Evolutionary conservation across 176 grass and related monocot species (phyloP), one percentile per base, ranked within the genome.

Genomic region (Eleusine coracana): DNA sequence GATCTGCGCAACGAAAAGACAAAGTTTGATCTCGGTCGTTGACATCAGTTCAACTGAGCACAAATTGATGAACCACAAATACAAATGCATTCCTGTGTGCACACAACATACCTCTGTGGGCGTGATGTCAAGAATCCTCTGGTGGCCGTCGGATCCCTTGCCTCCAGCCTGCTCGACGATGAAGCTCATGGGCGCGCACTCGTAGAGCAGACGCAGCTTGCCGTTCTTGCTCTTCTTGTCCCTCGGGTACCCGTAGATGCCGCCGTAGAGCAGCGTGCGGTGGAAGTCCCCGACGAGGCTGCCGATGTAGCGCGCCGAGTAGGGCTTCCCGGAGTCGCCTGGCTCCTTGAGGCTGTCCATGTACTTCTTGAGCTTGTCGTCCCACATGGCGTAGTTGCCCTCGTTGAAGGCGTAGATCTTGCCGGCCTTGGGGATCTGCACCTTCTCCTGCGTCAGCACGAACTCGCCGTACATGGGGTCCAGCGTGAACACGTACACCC

Each of bases 291-390:
- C 96, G 50, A 99, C 96, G 80, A 99, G 89, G 92, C 96, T 99
- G 48, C 96, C 96, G 73, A 99, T 99, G 85, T 99, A 99, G 18
- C 96, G 87, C 29, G 96, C 96, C 1, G 96, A 99, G 96, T 99
- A 99, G 1, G 96, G 93, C 85, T 99, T 99, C 34, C 96, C 96
- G 12, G 77, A 90, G 28, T 90, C 25, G 17, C 91, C 89, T 18
- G 96, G 93, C 29, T 99, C 96, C 92, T 99, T 99, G 91, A 99
- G 96, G 80, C 89, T 92, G 87, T 99, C 93, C 96, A 99, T 94
- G 89, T 96, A 99, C 73, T 84, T 63, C 85, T 93, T 86, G 48
- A 99, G 86, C 85, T 99, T 99, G 72, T 96, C 91, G 73, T 99
- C 96, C 96, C 96, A 99, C 10, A 99, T 83, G 80, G 89, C 89